Base-by-base conservation (phyloP, 2,329 filamentous ascomycete genomes). In the Arachnomyces sp. region DNA sequence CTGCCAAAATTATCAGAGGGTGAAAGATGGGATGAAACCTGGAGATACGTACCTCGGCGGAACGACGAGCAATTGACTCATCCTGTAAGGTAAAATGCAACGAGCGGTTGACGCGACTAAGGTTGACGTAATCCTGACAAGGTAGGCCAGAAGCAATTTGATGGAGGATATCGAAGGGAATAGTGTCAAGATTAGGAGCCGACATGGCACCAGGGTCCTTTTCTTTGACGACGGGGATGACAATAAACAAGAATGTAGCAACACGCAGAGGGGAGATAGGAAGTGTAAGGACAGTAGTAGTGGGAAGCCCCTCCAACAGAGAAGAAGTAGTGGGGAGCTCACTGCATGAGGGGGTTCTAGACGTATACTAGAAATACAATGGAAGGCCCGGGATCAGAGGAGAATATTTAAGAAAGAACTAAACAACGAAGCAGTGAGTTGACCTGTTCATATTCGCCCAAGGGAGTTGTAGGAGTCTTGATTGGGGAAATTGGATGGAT, bases 111-210 rank as follows among this genome's bases (percentile, higher is more conserved):
- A 69, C 70, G 34, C 68, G 64, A 31, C 73, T 71, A 32, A 84
- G 60, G 45, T 73, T 66, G 43, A 78, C 70, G 30, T 77, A 66
- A 47, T 82, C 77, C 34, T 76, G 68, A 17, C 80, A 60, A 13
- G 72, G 65, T 28, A 85, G 65, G 40, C 67, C 60, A 5, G 64
- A 63, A 6, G 72, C 67, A 38, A 84, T 71, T 38, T 74, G 68
- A 36, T 74, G 73, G 18, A 82, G 60, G n/a, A 84, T 65, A 58
- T 85, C 82, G 52, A 75, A 79, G 0, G 81, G 80, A 9, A 84
- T 58, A 20, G 52, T 48, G 43, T 71, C 64, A 32, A 74, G 54
- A 38, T 50, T 55, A 31, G 36, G 31, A 34, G 31, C 5, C 5
- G 31, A 14, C n/a, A 16, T 16, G 4, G 31, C 15, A 32, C 7